Conservation (phyloP, 306 rosid genomes). For the Vachellia collinsii region DNA sequence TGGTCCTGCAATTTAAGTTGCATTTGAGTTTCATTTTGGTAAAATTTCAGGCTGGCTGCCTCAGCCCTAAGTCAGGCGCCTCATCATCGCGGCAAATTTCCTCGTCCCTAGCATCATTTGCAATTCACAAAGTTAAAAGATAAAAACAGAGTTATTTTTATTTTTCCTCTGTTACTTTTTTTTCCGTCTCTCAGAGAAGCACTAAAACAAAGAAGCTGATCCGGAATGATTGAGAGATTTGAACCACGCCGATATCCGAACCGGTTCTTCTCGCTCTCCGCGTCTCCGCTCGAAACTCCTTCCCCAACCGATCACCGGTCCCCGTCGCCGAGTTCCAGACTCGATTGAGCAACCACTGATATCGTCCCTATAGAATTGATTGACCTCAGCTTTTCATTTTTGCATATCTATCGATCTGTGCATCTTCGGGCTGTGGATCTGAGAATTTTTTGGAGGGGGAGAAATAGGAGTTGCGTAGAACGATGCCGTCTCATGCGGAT, state of each 20-base stretch:
- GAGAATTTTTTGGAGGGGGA: conserved; percentile 7
- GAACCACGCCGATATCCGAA: conserved; percentile 44
- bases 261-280: conserved; percentile 48
- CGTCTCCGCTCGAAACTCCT: conserved; percentile 42
- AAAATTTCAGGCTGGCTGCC: conserved; percentile 5
- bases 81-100: conserved; percentile 49
- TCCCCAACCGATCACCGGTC: conserved; percentile 34
- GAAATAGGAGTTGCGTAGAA: conserved; percentile 17
- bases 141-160: neutral
- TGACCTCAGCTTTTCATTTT: conserved; percentile 28
- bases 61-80: conserved; percentile 12
- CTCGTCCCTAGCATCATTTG: conserved; percentile 43
- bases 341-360: neutral
- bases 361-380: conserved; percentile 8
- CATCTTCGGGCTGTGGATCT: conserved; percentile 47
- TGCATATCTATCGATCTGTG: conserved; percentile 41
- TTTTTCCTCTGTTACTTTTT: neutral
- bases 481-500: conserved; percentile 97
- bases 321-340: conserved; percentile 41
- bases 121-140: neutral
- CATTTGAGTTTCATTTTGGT: conserved; percentile 49
- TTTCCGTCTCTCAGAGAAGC: conserved; percentile 26
- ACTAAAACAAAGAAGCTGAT: conserved; percentile 26
- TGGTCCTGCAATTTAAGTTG: conserved; percentile 41
- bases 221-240: conserved; percentile 55